Evolutionary conservation across 1,139 yeast genomes (phyloP).

Genomic region (Lizanozyma gosingica): DNA sequence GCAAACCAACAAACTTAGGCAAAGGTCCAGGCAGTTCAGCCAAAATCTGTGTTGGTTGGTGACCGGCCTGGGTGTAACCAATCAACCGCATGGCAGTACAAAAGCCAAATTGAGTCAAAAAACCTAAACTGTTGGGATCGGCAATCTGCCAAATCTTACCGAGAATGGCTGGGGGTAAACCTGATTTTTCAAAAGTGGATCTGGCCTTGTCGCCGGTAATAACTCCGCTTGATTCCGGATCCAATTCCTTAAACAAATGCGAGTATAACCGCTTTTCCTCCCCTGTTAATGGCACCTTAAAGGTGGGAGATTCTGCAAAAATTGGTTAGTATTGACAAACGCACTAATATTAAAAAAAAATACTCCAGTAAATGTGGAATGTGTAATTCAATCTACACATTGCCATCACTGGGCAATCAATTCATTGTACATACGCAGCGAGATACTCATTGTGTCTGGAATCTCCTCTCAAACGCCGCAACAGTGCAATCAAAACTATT

Average conservation of each 20-base stretch:
- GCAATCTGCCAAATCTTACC: slow-evolving; percentile 95
- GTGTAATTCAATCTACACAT: too few relatives aligned
- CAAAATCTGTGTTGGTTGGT: slow-evolving; percentile 29
- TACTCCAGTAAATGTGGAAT: too few relatives aligned
- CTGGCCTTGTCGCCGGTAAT: slow-evolving; percentile 91
- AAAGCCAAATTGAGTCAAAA: slow-evolving; percentile 74
- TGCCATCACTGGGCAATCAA: too few relatives aligned
- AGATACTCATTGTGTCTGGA: too few relatives aligned
- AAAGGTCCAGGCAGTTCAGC: slow-evolving; percentile 52
- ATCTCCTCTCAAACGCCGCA: too few relatives aligned
- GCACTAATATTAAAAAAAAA: too few relatives aligned
- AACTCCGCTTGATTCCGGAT: slow-evolving; percentile 68
- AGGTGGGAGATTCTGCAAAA: slow-evolving; percentile 26
- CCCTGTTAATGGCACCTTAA: slow-evolving; percentile 50
- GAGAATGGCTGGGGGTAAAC: slow-evolving; percentile 64
- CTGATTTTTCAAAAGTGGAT: slow-evolving; percentile 76
- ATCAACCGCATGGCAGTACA: slow-evolving; percentile 81
- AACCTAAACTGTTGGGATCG: slow-evolving; percentile 79
- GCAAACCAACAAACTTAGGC: slow-evolving; percentile 41
- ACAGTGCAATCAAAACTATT: too few relatives aligned
- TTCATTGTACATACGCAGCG: too few relatives aligned
- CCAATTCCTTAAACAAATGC: slow-evolving; percentile 69
- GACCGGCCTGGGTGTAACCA: slow-evolving; percentile 79
- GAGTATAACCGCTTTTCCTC: slow-evolving; percentile 75
- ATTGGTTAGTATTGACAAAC: too few relatives aligned